Evolutionary conservation across 306 rosid genomes (phyloP).

Genomic region (Carpinus viminea): DNA sequence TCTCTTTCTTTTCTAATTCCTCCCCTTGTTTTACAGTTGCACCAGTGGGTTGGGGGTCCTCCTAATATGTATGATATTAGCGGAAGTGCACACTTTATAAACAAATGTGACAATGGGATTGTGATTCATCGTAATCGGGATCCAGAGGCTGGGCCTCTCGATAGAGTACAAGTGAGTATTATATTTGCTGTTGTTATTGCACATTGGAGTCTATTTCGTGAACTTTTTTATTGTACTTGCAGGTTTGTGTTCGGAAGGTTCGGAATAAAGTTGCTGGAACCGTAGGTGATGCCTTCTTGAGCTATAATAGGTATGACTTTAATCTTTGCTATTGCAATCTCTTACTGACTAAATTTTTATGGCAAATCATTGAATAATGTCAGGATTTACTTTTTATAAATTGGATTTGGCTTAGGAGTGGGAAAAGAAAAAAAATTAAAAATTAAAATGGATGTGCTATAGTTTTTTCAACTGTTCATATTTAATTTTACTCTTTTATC

Average conservation of each 20-base stretch:
- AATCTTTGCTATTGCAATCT: slow-evolving; percentile 6
- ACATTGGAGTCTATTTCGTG: neutral
- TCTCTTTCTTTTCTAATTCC: slow-evolving; percentile 28
- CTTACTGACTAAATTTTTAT: neutral
- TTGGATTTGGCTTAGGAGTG: too few species aligned
- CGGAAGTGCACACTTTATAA: slow-evolving; percentile 93
- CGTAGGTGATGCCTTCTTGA: slow-evolving; percentile 66
- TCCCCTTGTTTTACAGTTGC: slow-evolving; percentile 51
- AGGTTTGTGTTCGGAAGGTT: slow-evolving; percentile 87
- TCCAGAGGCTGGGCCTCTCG: slow-evolving; percentile 79
- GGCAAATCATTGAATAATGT: neutral
- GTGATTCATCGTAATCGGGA: slow-evolving; percentile 89
- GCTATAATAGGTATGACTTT: slow-evolving; percentile 62
- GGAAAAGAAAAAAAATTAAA: too few species aligned
- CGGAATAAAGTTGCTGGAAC: slow-evolving; percentile 90
- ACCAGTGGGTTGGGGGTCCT: slow-evolving; percentile 72
- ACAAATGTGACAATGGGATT: slow-evolving; percentile 93
- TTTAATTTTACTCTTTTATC: too few species aligned
- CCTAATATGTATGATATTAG: slow-evolving; percentile 96
- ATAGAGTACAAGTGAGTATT: slow-evolving; percentile 69
- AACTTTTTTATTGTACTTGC: slow-evolving; percentile 28
- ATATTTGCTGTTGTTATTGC: slow-evolving; percentile 2
- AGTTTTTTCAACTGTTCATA: too few species aligned
- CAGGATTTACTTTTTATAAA: neutral
- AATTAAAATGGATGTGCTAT: too few species aligned